Base-by-base conservation (phyloP, 2,329 filamentous ascomycete species). In the Penicillium nordicum region DNA sequence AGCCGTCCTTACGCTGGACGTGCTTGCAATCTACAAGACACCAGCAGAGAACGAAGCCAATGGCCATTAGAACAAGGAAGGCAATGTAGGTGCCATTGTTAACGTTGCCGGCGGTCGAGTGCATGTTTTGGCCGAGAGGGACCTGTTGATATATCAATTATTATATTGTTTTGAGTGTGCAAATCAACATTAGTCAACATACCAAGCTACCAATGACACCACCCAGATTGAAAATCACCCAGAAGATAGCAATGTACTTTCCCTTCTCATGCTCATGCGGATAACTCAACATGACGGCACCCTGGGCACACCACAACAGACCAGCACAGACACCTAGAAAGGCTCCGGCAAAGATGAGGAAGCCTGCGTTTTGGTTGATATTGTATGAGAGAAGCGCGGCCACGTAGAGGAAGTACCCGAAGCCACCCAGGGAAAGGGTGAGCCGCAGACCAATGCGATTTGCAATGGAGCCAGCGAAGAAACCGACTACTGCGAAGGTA, bases 151-250 rank as follows among this genome's bases (percentile, higher is more conserved):
- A 38, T 51, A 41, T 53, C 23, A 51, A 45, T 21, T 21, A 21
- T 21, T 36, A 63, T 23, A 18, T 30, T n/a, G 37, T 52, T 29
- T 46, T 12, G 3, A 18, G 32, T 29, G 23, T 27, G 29, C 5
- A 21, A 21, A 21, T 9, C 2, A 16, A 71, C 81, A 71, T 74
- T 18, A 21, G 18, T 9, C 2, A 16, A 71, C 81, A 71, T 74
- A 85, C 83, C 78, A 86, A 71, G 68, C 87, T 86, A 60, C 92
- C 92, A 72, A 97, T 90, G 59, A 96, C 92, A 67, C 87, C 92
- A 65, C 92, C 92, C 57, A 92, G 75, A 75, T 96, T 96, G 82
- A 96, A 97, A 68, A 97, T 95, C 72, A 92, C 86, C 92, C 92
- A 96, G 77, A 96, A 96, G 78, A 86, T 87, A 58, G 89, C 89